A percentile compares a stretch with the other conserved stretches of the same genome.
phyloP scores from a whole-genome alignment of 2,329 filamentous ascomycete genomes.

The Trichoderma sp. region DNA sequence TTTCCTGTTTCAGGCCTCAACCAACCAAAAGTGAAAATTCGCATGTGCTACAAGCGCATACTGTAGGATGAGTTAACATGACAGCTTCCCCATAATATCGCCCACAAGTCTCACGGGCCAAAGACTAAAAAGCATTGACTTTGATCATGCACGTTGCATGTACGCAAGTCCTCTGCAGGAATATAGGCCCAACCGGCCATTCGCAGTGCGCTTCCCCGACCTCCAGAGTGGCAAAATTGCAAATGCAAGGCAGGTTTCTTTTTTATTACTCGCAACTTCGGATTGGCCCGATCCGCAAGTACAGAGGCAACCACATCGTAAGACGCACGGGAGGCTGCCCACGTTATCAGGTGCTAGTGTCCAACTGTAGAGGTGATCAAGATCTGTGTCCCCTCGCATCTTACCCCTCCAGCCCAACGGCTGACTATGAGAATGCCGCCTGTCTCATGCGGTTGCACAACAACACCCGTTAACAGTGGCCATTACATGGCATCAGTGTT shows the following conservation, averaged over 20 bases:
- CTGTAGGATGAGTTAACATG: background rate
- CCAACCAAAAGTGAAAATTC: background rate
- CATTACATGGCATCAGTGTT: background rate
- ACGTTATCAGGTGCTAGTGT: background rate
- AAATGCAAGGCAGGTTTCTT: background rate
- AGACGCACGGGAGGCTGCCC: conserved; percentile 5
- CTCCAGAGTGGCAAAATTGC: background rate
- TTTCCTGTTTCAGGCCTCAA: background rate
- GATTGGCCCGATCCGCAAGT: background rate
- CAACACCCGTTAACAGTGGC: background rate
- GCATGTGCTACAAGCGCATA: background rate
- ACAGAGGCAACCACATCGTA: background rate
- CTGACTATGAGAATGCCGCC: background rate
- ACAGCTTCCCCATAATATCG: background rate
- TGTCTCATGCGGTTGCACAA: conserved; percentile 4
- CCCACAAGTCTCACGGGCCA: background rate
- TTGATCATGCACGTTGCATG: conserved; percentile 17
- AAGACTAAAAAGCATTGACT: background rate
- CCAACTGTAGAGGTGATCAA: background rate
- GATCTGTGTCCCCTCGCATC: background rate
- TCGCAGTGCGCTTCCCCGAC: background rate
- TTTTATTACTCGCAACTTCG: background rate
- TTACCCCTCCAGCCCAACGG: background rate
- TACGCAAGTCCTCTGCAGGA: conserved; percentile 8
- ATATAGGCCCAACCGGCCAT: background rate